Conservation (phyloP, 2,329 filamentous ascomycete species). For the Ophiobolus disseminans region DNA sequence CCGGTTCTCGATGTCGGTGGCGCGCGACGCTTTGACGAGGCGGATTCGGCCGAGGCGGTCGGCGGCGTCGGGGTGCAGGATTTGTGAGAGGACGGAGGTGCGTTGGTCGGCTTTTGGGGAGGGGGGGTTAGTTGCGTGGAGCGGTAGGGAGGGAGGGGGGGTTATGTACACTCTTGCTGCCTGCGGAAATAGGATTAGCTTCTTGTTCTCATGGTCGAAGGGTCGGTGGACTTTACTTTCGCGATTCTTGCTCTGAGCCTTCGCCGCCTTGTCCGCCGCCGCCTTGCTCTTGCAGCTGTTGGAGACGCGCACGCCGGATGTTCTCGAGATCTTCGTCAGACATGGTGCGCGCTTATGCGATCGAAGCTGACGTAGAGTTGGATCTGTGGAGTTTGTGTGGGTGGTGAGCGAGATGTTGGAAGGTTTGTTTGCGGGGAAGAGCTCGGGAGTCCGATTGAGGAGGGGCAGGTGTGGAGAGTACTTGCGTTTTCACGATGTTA, state of each 20-base stretch:
- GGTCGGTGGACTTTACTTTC: slow-evolving; percentile 44
- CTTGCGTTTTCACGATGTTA: no score
- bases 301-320: slow-evolving; percentile 90
- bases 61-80: slow-evolving; percentile 90
- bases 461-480: slow-evolving; percentile 4
- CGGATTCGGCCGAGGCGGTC: slow-evolving; percentile 94
- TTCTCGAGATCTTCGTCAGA: slow-evolving; percentile 73
- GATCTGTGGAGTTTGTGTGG: background rate
- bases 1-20: slow-evolving; percentile 87
- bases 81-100: slow-evolving; percentile 81
- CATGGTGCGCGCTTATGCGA: slow-evolving; percentile 53
- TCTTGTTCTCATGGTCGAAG: background rate
- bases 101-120: slow-evolving; percentile 70
- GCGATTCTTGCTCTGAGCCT: slow-evolving; percentile 66
- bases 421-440: slow-evolving; percentile 4
- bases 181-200: slow-evolving; percentile 3
- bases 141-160: slow-evolving; percentile 44
- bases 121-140: slow-evolving; percentile 31
- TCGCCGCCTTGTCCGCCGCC: slow-evolving; percentile 62
- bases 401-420: background rate
- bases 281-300: slow-evolving; percentile 82
- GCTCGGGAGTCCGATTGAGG: slow-evolving; percentile 4
- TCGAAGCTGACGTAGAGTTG: background rate
- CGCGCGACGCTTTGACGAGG: slow-evolving; percentile 91
- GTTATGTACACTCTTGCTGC: slow-evolving; percentile 29